Conservation (phyloP, 208 protist genomes). For the Trypanosoma cruzi region DNA sequence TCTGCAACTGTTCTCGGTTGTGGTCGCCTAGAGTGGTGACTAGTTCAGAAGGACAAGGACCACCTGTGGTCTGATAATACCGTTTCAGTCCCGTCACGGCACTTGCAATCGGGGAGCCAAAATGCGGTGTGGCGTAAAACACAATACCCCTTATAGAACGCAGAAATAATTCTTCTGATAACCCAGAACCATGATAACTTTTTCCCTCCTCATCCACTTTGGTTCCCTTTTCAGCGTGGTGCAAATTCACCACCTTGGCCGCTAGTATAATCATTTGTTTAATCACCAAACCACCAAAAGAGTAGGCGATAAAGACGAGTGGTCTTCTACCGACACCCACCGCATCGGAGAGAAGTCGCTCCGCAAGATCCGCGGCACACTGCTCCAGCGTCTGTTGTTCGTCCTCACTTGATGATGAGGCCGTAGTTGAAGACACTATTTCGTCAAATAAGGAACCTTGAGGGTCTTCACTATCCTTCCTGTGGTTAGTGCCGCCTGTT, state of each 20-base stretch:
- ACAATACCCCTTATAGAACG: conserved; percentile 51
- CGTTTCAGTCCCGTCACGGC: conserved; percentile 53
- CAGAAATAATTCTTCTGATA: conserved; percentile 29
- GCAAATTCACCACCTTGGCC: conserved; percentile 26
- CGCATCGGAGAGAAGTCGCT: conserved; percentile 35
- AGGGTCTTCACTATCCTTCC: neutral
- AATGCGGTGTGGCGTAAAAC: conserved; percentile 78
- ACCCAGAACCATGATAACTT: conserved; percentile 11
- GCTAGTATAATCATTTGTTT: conserved; percentile 64
- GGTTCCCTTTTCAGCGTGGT: neutral
- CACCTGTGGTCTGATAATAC: conserved; percentile 59
- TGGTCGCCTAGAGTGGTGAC: conserved; percentile 63
- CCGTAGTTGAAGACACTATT: neutral
- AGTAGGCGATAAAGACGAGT: conserved; percentile 71
- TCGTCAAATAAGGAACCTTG: neutral
- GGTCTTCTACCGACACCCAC: conserved; percentile 53
- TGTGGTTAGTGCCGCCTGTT: neutral
- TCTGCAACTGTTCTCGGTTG: conserved; percentile 43
- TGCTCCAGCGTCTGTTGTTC: conserved; percentile 18
- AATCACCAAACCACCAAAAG: conserved; percentile 64
- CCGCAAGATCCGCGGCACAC: conserved; percentile 49
- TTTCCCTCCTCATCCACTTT: conserved; percentile 5
- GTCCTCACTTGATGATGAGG: neutral
- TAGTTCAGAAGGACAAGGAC: conserved; percentile 52
- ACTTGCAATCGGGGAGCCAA: conserved; percentile 62